phyloP scores from a whole-genome alignment of 768 basidiomycete species.

The Nidula microcarpa region DNA sequence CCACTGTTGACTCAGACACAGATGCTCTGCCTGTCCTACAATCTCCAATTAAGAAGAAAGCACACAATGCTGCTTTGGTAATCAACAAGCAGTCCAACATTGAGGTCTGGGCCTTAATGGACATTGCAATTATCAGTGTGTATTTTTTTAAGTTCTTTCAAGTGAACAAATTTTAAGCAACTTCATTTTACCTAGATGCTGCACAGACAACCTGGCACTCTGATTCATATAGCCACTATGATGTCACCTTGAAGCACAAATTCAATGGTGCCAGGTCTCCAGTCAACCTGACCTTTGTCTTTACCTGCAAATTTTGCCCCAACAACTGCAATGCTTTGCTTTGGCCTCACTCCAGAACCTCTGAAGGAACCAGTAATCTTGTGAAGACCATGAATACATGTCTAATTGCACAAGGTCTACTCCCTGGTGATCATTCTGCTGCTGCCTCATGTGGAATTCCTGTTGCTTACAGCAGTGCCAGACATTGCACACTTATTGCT shows the following conservation, averaged over 20 bases:
- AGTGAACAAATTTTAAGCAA: too few relatives aligned
- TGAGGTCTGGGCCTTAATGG: constrained; percentile 8
- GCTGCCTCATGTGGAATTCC: too few relatives aligned
- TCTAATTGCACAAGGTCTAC: too few relatives aligned
- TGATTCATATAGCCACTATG: constrained; percentile 13
- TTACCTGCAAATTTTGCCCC: constrained; percentile 9
- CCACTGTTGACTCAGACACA: too few relatives aligned
- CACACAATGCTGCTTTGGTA: background rate
- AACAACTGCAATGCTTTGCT: constrained; percentile 1
- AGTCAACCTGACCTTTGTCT: constrained; percentile 8
- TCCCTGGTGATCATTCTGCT: too few relatives aligned
- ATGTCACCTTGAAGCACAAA: constrained; percentile 10
- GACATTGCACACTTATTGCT: constrained; percentile 19
- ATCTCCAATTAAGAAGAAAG: constrained; percentile 6
- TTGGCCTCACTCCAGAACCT: constrained; percentile 8
- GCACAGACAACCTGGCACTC: constrained; percentile 6
- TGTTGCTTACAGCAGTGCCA: too few relatives aligned
- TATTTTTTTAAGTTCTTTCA: background rate
- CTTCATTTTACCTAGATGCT: constrained; percentile 1
- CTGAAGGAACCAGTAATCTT: constrained; percentile 17
- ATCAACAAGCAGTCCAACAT: constrained; percentile 3
- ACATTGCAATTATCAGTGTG: constrained; percentile 10
- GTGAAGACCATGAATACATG: too few relatives aligned
- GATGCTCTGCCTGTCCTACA: constrained; percentile 5
- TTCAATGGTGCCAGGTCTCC: background rate